Evolutionary conservation across 345 rosid species (phyloP), one percentile per base, ranked within the genome.

Genomic region (Linum trigynum): DNA sequence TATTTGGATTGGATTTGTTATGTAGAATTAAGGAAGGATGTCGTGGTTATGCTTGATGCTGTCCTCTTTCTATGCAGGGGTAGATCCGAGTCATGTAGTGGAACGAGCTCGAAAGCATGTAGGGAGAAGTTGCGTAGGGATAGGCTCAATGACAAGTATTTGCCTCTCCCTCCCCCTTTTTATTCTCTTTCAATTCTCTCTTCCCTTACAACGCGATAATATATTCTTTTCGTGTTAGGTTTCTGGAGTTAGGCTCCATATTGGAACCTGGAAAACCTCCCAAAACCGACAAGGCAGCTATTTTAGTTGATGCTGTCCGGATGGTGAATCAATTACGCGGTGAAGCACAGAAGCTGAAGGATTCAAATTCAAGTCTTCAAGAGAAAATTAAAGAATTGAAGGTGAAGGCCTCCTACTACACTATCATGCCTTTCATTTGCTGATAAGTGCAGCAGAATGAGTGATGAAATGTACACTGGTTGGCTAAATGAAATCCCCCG

Each of bases 71-170:
- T 59, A 62, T 74, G 63, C 71, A 74, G 78, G 69, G 71, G 71
- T 57, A 70, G 78, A 66, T 48, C 71, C 62, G 78, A 74, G 51
- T 61, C 89, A 16, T 84, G 85, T 65, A 75, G 82, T 68, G 75
- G 76, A 41, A 73, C 92, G 61, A 84, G 92, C 88, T 94, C 99
- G 40, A 92, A 90, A 78, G 98, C 97, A 8, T 81, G 96, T 71
- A 89, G 97, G 23, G 98, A 90, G 83, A 87, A 84, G 75, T 71
- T 83, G 86, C 89, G 97, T 60, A 82, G 98, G 75, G 96, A 92
- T 75, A 79, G 69, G 75, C 78, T 92, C 67, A 92, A 92, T 59
- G 94, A 90, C 71, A 88, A 78, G 98, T 79, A 71, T 61, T 74
- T 3, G 59, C 51, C 67, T 72, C 61, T 38, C 15, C 35, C 38